Evolutionary conservation across 805 yeast species (phyloP).

Genomic region (Sungouiella blattae): DNA sequence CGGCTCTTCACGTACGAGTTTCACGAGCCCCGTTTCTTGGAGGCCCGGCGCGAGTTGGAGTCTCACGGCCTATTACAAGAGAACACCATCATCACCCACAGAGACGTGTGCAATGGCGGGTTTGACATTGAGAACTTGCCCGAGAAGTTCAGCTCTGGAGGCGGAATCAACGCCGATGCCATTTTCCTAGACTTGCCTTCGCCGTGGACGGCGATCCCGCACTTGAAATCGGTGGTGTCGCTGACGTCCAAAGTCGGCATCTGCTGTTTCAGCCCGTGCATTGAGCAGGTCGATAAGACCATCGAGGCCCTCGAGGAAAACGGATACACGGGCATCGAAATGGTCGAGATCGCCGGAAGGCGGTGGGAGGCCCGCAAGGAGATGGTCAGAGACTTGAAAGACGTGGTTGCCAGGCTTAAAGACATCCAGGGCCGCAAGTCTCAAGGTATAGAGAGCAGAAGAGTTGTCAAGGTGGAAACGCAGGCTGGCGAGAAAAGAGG

Average conservation of each 20-base stretch:
- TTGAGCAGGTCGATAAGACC: slow-evolving; percentile 92
- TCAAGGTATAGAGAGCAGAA: slow-evolving; percentile 59
- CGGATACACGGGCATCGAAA: slow-evolving; percentile 85
- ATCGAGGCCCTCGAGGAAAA: slow-evolving; percentile 65
- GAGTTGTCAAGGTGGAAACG: slow-evolving; percentile 34
- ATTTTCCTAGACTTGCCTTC: slow-evolving; percentile 91
- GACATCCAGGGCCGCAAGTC: slow-evolving; percentile 71
- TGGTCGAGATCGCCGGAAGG: slow-evolving; percentile 84
- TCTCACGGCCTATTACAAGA: slow-evolving; percentile 57
- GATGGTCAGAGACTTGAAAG: slow-evolving; percentile 78
- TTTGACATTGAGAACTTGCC: slow-evolving; percentile 51
- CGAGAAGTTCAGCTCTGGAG: slow-evolving; percentile 15
- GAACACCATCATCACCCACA: slow-evolving; percentile 70
- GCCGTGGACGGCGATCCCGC: slow-evolving; percentile 94
- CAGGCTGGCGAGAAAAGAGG: slow-evolving; percentile 19
- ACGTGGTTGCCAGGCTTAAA: slow-evolving; percentile 69
- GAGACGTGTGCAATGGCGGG: slow-evolving; percentile 91
- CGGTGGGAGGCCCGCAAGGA: slow-evolving; percentile 88
- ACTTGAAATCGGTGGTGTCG: slow-evolving; percentile 58
- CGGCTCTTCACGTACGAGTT: slow-evolving; percentile 82
- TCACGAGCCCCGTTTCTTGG: slow-evolving; percentile 77
- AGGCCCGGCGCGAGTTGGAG: slow-evolving; percentile 74
- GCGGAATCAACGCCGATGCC: slow-evolving; percentile 57
- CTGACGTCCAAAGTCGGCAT: slow-evolving; percentile 55
- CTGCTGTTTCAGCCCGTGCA: slow-evolving; percentile 97